Percentiles rank a stretch among this genome's conserved stretches.
Evolutionary conservation across 495 filamentous ascomycete species (phyloP).

Genomic region (Lasiosphaeria ovina): DNA sequence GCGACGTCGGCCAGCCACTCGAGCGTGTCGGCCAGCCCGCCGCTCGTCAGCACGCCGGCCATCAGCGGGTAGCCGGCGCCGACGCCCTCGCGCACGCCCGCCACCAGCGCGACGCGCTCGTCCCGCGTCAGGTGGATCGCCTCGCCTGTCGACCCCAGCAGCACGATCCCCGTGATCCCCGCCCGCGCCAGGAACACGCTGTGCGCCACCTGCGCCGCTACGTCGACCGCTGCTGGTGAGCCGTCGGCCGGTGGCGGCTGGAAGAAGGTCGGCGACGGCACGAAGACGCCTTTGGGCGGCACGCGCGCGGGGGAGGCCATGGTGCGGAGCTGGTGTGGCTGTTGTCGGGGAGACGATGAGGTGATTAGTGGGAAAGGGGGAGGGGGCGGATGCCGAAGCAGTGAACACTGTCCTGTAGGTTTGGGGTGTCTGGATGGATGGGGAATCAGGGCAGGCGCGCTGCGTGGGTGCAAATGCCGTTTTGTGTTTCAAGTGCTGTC

Average conservation of each 20-base stretch:
- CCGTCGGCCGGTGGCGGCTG: conserved; percentile 6
- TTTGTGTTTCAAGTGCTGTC: too few species aligned
- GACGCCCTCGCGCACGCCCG: conserved; percentile 50
- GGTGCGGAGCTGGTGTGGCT: too few species aligned
- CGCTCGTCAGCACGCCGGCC: conserved; percentile 63
- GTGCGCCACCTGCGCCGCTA: conserved; percentile 57
- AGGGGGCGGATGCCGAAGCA: too few species aligned
- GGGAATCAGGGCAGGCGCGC: too few species aligned
- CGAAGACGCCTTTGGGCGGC: conserved; percentile 43
- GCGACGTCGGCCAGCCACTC: conserved; percentile 55
- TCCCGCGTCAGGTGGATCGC: conserved; percentile 60
- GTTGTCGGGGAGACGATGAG: too few species aligned
- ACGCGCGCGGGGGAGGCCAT: conserved; percentile 1
- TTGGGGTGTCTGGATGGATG: too few species aligned
- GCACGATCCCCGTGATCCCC: conserved; percentile 62
- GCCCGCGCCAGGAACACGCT: conserved; percentile 59
- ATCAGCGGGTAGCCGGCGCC: conserved; percentile 62
- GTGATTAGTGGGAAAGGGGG: too few species aligned
- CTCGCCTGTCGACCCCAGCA: conserved; percentile 69
- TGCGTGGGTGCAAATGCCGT: too few species aligned
- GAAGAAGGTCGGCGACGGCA: conserved; percentile 48
- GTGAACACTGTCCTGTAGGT: too few species aligned
- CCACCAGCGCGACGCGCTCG: conserved; percentile 58
- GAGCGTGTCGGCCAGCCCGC: conserved; percentile 60
- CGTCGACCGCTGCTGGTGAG: conserved; percentile 39